Base-by-base conservation (phyloP, 495 filamentous ascomycete species). In the Darksidea phi region DNA sequence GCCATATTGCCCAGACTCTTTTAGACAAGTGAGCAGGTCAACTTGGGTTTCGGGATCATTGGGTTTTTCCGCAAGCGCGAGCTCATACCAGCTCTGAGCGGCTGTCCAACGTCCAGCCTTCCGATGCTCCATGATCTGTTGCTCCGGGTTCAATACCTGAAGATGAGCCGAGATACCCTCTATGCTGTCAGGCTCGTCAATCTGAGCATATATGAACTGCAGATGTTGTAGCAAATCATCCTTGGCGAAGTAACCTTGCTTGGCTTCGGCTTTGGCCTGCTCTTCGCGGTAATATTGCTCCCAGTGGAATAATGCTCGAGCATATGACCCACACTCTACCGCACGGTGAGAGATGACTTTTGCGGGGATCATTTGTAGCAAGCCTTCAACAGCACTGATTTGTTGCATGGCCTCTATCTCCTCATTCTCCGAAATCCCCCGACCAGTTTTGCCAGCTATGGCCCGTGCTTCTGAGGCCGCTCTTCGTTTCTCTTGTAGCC, bases 101-200 rank as follows among this genome's bases (percentile, higher is more conserved):
- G 94, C 90, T n/a, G 89, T 89, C 94, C 92, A 99, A 70, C 92
- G 82, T n/a, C 91, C 93, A 36, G 90, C 88, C 70, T 95, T 97
- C 36, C 86, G 83, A 71, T 97, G 91, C 64, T 92, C 91, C 51
- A 96, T 77, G 34, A 95, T 84, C 67, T 99, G 92, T 68, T 97
- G 92, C 46, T 96, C 89, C 53, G 96, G 83, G 58, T 91, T 86
- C 18, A 97, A 77, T 10, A 87, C 84, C 50, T 87, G 85, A 23
- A 97, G 73, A 69, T 94, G 85, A 5, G 88, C 84, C 10, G 93
- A 96, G 48, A 99, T 89, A 6, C 94, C 94, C 69, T 96, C 91
- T 42, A 99, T 87, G 0, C 95, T 92, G 72, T 99, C 94, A 0
- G 94, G 94, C 67, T 99, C 94, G 64, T 99, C 95, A 51, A 99